These are phyloP conservation scores for Neoboletus magnificus DNA, from an alignment of 768 basidiomycete genomes.

Conservation along the genomic window DNA sequence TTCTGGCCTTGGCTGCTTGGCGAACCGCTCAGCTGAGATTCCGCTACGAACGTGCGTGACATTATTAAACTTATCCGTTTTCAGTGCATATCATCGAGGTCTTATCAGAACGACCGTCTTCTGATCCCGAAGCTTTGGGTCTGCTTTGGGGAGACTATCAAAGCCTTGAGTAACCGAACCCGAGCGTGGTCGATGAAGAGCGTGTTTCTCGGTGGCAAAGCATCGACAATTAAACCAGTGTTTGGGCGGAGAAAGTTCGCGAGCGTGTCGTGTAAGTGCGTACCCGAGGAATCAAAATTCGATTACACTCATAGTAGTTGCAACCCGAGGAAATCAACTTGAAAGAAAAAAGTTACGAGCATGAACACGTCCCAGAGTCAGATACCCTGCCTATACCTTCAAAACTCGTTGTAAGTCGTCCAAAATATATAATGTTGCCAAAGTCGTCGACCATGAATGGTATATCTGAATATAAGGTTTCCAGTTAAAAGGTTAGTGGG, in stretches of 20 bases:
- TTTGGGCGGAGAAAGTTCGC: not conserved
- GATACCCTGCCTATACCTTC: not conserved
- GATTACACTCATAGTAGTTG: not conserved
- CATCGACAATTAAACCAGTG: not conserved
- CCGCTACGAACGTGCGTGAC: not conserved
- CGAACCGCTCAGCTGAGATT: not conserved
- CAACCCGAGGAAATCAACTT: not conserved
- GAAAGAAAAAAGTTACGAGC: too few species aligned
- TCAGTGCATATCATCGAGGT: not conserved
- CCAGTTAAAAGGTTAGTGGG: not conserved
- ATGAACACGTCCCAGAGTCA: not conserved
- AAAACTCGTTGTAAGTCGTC: not conserved
- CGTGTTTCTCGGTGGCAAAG: not conserved
- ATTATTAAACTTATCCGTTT: not conserved
- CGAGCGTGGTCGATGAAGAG: not conserved
- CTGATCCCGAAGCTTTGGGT: too few species aligned
- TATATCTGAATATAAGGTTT: conserved; percentile 1
- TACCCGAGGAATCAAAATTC: not conserved
- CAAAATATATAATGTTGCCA: not conserved
- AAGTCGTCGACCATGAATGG: conserved; percentile 2
- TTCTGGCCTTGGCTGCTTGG: not conserved
- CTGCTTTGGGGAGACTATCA: too few species aligned
- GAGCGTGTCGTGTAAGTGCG: too few species aligned
- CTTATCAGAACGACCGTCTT: too few species aligned
- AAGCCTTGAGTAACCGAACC: not conserved